Evolutionary conservation across 176 grass and related monocot genomes (phyloP).

Genomic region (Bonia amplexicaulis): DNA sequence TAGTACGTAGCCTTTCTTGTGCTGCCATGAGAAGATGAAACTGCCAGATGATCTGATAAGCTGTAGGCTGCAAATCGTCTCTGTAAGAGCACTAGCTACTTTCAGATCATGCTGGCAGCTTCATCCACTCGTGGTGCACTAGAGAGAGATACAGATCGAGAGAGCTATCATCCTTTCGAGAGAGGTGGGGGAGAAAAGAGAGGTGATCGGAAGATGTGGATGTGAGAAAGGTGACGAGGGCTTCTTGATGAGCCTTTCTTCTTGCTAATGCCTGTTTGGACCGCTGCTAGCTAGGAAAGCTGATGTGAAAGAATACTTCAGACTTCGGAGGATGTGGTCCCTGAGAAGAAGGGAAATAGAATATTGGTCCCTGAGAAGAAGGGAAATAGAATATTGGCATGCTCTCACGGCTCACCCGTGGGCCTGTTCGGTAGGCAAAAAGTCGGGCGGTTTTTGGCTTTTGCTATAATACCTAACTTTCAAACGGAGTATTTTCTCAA

Average conservation of each 20-base stretch:
- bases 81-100: background rate
- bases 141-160: background rate
- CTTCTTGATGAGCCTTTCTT: background rate
- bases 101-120: constrained; percentile 5
- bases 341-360: background rate
- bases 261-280: background rate
- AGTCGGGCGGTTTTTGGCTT: no score
- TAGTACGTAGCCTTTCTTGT: background rate
- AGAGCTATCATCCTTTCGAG: background rate
- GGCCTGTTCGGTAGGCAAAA: no score
- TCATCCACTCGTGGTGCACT: background rate
- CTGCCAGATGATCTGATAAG: constrained; percentile 21
- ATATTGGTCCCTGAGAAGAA: background rate
- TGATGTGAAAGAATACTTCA: constrained; percentile 21
- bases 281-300: background rate
- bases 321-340: background rate
- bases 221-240: background rate
- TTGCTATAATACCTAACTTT: no score
- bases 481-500: no score
- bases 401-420: background rate
- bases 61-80: background rate
- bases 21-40: constrained; percentile 32
- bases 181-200: background rate
- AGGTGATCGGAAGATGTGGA: background rate
- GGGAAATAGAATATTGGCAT: constrained; percentile 9